Evolutionary conservation across 1,284 basidiomycete species (phyloP).

Genomic region (Moesziomyces antarcticus): DNA sequence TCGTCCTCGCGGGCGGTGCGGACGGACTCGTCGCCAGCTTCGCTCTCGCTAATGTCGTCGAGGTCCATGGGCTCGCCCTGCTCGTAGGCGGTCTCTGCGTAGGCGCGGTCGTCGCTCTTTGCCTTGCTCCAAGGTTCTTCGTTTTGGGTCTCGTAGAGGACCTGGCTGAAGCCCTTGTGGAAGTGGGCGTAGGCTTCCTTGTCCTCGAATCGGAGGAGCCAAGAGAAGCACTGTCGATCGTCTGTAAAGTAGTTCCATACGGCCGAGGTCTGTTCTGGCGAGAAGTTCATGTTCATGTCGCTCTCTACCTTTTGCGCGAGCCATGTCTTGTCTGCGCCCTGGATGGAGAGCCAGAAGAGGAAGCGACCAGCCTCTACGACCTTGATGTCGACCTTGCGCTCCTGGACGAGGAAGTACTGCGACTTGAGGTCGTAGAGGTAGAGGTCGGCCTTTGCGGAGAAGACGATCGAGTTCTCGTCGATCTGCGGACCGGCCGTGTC

Average conservation of each 20-base stretch:
- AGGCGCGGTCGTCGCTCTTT: conserved; percentile 73
- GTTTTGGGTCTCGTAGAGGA: conserved; percentile 86
- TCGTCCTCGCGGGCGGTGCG: conserved; percentile 65
- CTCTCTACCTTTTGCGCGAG: conserved; percentile 76
- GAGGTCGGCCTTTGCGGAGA: conserved; percentile 70
- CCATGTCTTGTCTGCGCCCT: conserved; percentile 72
- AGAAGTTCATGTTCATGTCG: conserved; percentile 66
- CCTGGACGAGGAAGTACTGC: conserved; percentile 80
- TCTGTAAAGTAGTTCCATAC: conserved; percentile 82
- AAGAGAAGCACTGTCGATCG: conserved; percentile 76
- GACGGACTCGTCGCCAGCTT: conserved; percentile 45
- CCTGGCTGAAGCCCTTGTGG: conserved; percentile 77
- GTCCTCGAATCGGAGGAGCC: conserved; percentile 81
- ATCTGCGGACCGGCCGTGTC: conserved; percentile 34
- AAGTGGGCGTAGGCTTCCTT: conserved; percentile 76
- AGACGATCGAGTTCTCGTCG: conserved; percentile 26
- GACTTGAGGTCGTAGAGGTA: conserved; percentile 79
- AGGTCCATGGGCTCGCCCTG: conserved; percentile 82
- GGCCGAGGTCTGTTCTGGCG: conserved; percentile 72
- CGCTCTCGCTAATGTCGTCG: conserved; percentile 56
- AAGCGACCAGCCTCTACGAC: conserved; percentile 74
- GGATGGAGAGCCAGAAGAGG: conserved; percentile 73
- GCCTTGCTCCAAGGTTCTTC: conserved; percentile 78
- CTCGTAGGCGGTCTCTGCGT: conserved; percentile 74
- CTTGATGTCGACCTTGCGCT: conserved; percentile 75